Evolutionary conservation across 2,329 filamentous ascomycete genomes (phyloP).

Genomic region (Colletotrichum trifolii): DNA sequence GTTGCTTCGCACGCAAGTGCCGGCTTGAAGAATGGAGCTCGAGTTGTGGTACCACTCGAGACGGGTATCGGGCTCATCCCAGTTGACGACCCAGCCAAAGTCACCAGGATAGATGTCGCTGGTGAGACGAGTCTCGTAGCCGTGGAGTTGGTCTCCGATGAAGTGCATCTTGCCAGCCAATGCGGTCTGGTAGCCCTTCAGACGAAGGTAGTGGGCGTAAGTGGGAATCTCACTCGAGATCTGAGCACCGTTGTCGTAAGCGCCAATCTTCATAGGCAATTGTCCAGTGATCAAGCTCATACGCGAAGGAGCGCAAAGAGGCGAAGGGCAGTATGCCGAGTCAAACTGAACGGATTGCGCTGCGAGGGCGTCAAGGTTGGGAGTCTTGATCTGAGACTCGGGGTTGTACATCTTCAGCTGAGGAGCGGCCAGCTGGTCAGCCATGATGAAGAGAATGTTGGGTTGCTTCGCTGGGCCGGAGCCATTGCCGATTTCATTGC

Average conservation of each 20-base stretch:
- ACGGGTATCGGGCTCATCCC: slow-evolving; percentile 87
- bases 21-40: slow-evolving; percentile 90
- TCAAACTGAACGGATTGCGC: slow-evolving; percentile 88
- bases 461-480: slow-evolving; percentile 46
- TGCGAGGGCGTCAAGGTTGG: slow-evolving; percentile 86
- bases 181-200: slow-evolving; percentile 87
- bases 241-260: slow-evolving; percentile 90
- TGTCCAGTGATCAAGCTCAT: slow-evolving; percentile 96
- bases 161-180: slow-evolving; percentile 98
- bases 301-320: slow-evolving; percentile 89
- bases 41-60: slow-evolving; percentile 98
- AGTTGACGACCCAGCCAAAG: slow-evolving; percentile 94
- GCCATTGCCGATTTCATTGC: slow-evolving; percentile 35
- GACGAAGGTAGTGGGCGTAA: slow-evolving; percentile 90
- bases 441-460: slow-evolving; percentile 84
- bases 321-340: slow-evolving; percentile 93
- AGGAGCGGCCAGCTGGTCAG: slow-evolving; percentile 91
- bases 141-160: slow-evolving; percentile 92
- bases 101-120: slow-evolving; percentile 96
- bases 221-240: slow-evolving; percentile 87
- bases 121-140: slow-evolving; percentile 92
- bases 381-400: slow-evolving; percentile 89
- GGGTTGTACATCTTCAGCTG: slow-evolving; percentile 93
- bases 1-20: slow-evolving; percentile 89
- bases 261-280: slow-evolving; percentile 89